Percentiles rank a stretch among this genome's conserved stretches.
These are phyloP conservation scores for Penicillium paxilli DNA, from an alignment of 495 filamentous ascomycete genomes.

Conservation along the genomic window DNA sequence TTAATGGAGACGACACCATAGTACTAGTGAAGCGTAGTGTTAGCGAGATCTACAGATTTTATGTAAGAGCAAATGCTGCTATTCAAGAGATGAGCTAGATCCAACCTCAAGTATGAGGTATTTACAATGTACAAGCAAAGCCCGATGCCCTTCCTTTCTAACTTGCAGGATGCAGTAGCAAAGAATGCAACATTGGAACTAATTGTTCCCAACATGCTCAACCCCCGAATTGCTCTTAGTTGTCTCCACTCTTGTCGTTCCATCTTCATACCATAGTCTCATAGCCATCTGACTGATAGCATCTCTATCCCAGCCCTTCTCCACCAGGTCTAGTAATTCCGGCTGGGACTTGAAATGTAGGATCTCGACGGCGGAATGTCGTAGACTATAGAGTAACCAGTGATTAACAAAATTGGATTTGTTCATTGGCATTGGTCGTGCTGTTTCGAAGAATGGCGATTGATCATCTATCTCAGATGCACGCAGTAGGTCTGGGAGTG, in stretches of 20 bases:
- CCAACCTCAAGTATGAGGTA: no score
- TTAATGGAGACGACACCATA: no score
- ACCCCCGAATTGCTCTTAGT: neutral
- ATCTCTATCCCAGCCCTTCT: constrained; percentile 20
- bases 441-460: constrained; percentile 17
- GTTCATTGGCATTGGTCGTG: constrained; percentile 1
- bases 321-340: constrained; percentile 13
- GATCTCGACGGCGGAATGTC: constrained; percentile 29
- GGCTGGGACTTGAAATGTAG: constrained; percentile 21
- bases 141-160: no score
- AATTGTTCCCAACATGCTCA: no score
- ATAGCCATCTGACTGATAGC: constrained; percentile 29
- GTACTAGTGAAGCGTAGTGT: no score
- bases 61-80: no score
- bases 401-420: constrained; percentile 24
- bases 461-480: constrained; percentile 11
- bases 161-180: no score
- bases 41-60: no score
- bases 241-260: constrained; percentile 1
- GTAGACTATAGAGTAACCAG: constrained; percentile 34
- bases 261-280: constrained; percentile 27
- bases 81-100: no score
- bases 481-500: constrained; percentile 12
- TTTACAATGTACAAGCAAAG: no score
- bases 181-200: no score